Evolutionary conservation across 1,139 yeast species (phyloP), one percentile per base, ranked within the genome.

Genomic region (Kodamaea fungicola): DNA sequence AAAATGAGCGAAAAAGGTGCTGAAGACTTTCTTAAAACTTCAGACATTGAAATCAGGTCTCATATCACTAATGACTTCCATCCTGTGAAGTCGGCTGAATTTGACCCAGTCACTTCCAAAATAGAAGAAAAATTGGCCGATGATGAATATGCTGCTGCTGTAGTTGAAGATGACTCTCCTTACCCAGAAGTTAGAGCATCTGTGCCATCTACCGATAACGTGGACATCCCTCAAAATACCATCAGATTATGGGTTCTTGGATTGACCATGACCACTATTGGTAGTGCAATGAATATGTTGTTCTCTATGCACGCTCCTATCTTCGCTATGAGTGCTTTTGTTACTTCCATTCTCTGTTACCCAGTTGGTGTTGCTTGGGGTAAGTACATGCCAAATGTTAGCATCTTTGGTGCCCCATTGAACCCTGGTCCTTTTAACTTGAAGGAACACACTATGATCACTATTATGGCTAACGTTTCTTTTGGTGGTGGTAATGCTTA

Each of bases 101-200:
- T 62, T 38, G 70, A 64, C 43, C 67, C 69, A 0, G 59, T 64
- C 29, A 57, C 67, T 23, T 63, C 70, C 12, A 42, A 52, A 28
- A 33, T 47, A 26, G 32, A 33, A 8, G 26, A 39, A 28, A 47
- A 46, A 8, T 43, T 52, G 28, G 57, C 57, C 19, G 58, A 54
- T 25, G 76, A 70, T 46, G 74, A 66, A 12, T 71, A 71, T 50
- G 68, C 78, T 34, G 71, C 67, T 42, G 50, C 65, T 30, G 47
- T 48, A n/a, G 71, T 67, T 23, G 73, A 67, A 50, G 72, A 76
- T 49, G 81, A 80, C 51, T 77, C 83, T 16, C 82, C 84, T 7
- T 78, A 78, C 52, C 79, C 85, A 0, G 87, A 81, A 53, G 88
- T 81, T 29, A 69, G 87, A 51, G 84, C 85, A 5, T 72, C 85